Evolutionary conservation across 2,329 filamentous ascomycete genomes (phyloP).

Genomic region (Pezicula carpinea): DNA sequence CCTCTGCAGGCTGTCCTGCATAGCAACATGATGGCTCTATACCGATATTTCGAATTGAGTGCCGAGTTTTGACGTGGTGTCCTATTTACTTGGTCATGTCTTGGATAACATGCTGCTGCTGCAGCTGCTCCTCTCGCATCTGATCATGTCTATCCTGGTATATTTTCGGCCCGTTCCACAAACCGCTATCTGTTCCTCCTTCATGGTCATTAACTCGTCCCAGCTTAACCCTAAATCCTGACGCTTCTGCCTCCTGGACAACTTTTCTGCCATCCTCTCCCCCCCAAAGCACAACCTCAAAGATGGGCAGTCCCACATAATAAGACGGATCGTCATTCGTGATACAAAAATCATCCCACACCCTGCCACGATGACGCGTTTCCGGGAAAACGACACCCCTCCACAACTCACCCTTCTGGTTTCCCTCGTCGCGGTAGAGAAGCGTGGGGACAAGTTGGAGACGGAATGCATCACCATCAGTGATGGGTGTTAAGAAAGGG

Average conservation of each 20-base stretch:
- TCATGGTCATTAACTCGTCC: background rate
- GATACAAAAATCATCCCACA: constrained; percentile 2
- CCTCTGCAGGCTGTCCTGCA: no score
- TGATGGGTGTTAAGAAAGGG: no score
- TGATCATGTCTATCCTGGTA: no score
- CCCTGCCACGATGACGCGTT: background rate
- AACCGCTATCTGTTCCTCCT: no score
- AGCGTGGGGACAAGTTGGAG: constrained; percentile 3
- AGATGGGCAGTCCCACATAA: background rate
- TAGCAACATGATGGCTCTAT: no score
- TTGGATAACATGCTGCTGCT: no score
- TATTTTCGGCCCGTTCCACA: no score
- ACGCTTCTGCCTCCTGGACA: background rate
- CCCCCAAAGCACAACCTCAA: background rate
- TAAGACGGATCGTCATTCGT: background rate
- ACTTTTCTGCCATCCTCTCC: background rate
- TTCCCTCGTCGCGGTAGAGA: background rate
- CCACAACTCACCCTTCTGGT: constrained; percentile 2
- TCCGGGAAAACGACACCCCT: background rate
- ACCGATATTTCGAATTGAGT: no score
- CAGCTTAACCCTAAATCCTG: background rate
- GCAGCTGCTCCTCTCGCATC: no score
- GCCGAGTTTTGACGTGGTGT: no score
- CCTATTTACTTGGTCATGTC: no score
- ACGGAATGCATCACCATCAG: background rate